These are phyloP conservation scores for Blastobotrys attinorum DNA, from an alignment of 805 yeast species.

Conservation along the genomic window DNA sequence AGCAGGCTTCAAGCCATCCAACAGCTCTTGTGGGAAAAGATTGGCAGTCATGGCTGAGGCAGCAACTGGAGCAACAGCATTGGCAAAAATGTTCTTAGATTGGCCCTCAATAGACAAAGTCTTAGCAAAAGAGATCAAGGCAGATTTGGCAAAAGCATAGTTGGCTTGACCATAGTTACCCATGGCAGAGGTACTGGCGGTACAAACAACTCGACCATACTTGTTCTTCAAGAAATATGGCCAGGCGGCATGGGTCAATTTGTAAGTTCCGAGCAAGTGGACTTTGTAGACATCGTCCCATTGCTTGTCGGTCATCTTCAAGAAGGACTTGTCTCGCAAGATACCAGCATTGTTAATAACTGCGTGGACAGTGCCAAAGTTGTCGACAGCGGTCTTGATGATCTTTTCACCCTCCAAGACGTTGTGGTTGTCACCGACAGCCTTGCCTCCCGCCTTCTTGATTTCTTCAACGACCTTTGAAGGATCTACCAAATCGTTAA, in stretches of 20 bases:
- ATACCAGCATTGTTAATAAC: constrained; percentile 93
- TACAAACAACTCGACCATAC: constrained; percentile 76
- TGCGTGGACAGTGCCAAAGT: constrained; percentile 77
- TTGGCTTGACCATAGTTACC: constrained; percentile 98
- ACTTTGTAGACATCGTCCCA: constrained; percentile 78
- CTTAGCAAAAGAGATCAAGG: constrained; percentile 74
- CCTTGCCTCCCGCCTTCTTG: constrained; percentile 61
- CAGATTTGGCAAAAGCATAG: constrained; percentile 90
- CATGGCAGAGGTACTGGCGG: constrained; percentile 93
- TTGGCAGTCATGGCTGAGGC: constrained; percentile 96
- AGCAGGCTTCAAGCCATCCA: constrained; percentile 75
- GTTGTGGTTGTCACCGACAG: constrained; percentile 77
- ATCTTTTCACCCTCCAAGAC: constrained; percentile 74
- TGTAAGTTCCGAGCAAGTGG: constrained; percentile 74
- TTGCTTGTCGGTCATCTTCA: constrained; percentile 73
- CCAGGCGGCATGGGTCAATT: constrained; percentile 86
- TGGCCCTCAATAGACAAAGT: constrained; percentile 90
- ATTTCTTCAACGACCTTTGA: constrained; percentile 66
- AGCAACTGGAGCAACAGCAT: constrained; percentile 93
- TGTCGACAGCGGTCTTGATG: constrained; percentile 64
- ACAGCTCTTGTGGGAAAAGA: constrained; percentile 70
- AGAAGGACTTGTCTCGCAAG: constrained; percentile 79
- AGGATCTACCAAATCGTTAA: constrained; percentile 80
- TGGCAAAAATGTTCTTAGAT: constrained; percentile 63
- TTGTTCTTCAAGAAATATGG: constrained; percentile 75